A percentile compares a stretch with the other conserved stretches of the same genome.
Conservation (phyloP, 345 rosid species). For the Rhizophora mangle region DNA sequence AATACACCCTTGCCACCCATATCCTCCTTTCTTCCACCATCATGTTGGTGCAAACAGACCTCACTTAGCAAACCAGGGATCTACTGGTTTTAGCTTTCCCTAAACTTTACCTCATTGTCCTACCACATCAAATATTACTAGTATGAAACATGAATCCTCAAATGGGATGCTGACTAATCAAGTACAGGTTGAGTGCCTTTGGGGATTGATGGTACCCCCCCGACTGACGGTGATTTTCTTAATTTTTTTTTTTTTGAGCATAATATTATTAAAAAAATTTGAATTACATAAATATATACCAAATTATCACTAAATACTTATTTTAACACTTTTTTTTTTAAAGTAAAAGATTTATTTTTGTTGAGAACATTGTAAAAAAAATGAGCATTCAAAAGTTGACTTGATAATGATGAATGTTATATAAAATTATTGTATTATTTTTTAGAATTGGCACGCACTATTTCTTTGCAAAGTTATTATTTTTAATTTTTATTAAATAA, state of each 20-base stretch:
- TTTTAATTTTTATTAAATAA: too few relatives aligned
- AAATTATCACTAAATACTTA: too few relatives aligned
- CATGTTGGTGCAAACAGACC: slow-evolving; percentile 53
- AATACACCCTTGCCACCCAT: slow-evolving; percentile 17
- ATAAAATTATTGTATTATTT: too few relatives aligned
- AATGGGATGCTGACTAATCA: slow-evolving; percentile 31
- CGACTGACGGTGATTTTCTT: slow-evolving; percentile 86
- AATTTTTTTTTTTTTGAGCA: slow-evolving; percentile 13
- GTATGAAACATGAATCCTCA: slow-evolving; percentile 23
- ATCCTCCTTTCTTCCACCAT: slow-evolving; percentile 46
- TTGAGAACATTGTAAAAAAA: too few relatives aligned
- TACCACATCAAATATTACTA: slow-evolving; percentile 40
- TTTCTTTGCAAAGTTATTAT: too few relatives aligned
- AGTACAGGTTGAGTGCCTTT: slow-evolving; percentile 42
- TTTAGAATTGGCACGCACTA: too few relatives aligned
- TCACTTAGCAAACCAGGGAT: slow-evolving; percentile 42
- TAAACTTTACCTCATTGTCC: slow-evolving; percentile 35
- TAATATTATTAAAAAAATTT: too few relatives aligned
- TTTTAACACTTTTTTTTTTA: too few relatives aligned
- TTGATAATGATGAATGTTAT: too few relatives aligned
- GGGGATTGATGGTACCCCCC: slow-evolving; percentile 50
- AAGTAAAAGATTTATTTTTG: too few relatives aligned
- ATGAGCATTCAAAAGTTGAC: too few relatives aligned
- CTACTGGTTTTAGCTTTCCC: slow-evolving; percentile 28
- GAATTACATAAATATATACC: too few relatives aligned